phyloP scores from a whole-genome alignment of 2,329 filamentous ascomycete species.

The Diaporthe sp. region DNA sequence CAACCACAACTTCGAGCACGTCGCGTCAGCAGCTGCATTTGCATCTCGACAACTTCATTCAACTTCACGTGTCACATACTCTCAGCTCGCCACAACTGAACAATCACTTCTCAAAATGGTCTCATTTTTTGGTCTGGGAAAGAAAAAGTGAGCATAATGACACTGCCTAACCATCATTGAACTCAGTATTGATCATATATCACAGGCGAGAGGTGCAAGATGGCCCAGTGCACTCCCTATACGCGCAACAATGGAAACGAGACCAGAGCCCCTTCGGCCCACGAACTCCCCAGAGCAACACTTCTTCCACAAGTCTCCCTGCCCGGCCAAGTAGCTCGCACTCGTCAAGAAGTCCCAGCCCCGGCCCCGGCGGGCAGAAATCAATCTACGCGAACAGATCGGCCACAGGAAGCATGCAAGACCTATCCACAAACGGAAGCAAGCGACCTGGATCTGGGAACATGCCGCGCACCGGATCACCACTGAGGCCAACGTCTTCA shows the following conservation, averaged over 20 bases:
- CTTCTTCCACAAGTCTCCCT: constrained; percentile 1
- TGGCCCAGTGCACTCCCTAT: constrained; percentile 13
- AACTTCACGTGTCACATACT: not conserved
- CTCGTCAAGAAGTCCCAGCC: constrained; percentile 2
- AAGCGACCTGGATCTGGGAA: not conserved
- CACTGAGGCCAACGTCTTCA: constrained; percentile 9
- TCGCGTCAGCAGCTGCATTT: constrained; percentile 1
- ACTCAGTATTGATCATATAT: not conserved
- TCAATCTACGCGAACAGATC: constrained; percentile 10
- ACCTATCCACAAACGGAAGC: not conserved
- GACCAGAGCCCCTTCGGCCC: constrained; percentile 22
- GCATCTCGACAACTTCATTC: not conserved
- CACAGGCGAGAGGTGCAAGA: constrained; percentile 2
- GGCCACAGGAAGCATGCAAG: constrained; percentile 18
- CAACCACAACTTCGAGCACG: constrained; percentile 2
- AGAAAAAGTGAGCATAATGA: constrained; percentile 8
- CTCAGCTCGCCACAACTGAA: not conserved
- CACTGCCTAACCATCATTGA: not conserved
- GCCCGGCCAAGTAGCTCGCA: constrained; percentile 17
- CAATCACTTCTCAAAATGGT: not conserved
- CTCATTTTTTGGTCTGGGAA: constrained; percentile 13
- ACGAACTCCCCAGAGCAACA: not conserved
- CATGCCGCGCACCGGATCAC: constrained; percentile 3
- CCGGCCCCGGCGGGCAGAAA: not conserved
- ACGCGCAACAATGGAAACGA: constrained; percentile 27